phyloP scores from a whole-genome alignment of 768 basidiomycete species.

The Coprinopsis strossmayeri region DNA sequence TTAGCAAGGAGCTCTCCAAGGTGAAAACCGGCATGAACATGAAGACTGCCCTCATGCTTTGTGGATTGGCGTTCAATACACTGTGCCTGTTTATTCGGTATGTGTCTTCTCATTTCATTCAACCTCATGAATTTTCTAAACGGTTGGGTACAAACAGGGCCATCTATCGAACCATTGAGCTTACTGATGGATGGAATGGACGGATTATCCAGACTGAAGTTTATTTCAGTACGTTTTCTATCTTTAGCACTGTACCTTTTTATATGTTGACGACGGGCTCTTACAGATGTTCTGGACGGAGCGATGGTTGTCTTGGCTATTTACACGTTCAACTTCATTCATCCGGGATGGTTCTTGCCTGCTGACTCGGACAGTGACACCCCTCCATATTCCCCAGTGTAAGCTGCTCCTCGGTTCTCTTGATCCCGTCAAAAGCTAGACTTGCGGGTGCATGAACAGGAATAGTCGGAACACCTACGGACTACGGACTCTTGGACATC shows the following conservation, averaged over 20 bases:
- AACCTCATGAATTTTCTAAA: neutral
- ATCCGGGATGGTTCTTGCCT: conserved; percentile 31
- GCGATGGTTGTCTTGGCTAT: conserved; percentile 43
- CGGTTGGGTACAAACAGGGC: conserved; percentile 23
- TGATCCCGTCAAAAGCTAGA: too few species aligned
- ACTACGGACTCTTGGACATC: too few species aligned
- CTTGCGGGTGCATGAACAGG: too few species aligned
- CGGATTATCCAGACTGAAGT: conserved; percentile 41
- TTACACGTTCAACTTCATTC: conserved; percentile 39
- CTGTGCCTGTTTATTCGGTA: conserved; percentile 37
- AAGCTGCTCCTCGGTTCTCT: too few species aligned
- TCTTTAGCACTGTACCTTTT: neutral
- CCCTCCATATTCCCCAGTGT: too few species aligned
- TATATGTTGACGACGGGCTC: neutral
- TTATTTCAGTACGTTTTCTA: conserved; percentile 14
- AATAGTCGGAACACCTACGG: too few species aligned
- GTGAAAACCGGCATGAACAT: neutral
- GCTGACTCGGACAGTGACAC: neutral
- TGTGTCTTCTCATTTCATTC: neutral
- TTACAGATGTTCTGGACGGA: conserved; percentile 44
- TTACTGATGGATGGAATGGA: conserved; percentile 46
- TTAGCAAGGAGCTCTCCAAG: neutral
- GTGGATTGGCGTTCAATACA: conserved; percentile 28
- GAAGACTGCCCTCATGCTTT: conserved; percentile 23
- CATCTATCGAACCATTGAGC: conserved; percentile 42